These are phyloP conservation scores for Digitaria exilis DNA, from an alignment of 202 grass and related monocot species.

Conservation along the genomic window DNA sequence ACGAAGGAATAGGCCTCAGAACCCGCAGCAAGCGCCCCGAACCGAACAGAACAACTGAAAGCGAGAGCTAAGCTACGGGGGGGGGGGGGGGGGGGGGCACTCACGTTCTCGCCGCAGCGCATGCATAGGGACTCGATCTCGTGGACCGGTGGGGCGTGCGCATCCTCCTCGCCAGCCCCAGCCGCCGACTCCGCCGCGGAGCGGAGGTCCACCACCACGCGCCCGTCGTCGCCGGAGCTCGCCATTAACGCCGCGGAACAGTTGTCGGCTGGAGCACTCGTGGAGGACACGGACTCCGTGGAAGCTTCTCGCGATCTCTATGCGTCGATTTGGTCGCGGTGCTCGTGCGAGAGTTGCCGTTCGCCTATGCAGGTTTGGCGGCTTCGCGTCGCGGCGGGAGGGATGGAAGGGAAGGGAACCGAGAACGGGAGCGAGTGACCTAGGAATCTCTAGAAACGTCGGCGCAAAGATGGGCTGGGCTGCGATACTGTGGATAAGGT, in stretches of 20 bases:
- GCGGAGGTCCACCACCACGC: conserved; percentile 57
- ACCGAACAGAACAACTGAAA: not conserved
- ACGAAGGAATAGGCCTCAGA: not conserved
- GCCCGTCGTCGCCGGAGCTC: conserved; percentile 53
- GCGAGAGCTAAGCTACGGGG: not conserved
- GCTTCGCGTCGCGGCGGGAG: conserved; percentile 42
- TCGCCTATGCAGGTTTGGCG: not conserved
- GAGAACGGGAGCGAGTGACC: conserved; percentile 1
- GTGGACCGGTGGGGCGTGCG: conserved; percentile 60
- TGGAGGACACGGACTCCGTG: not conserved
- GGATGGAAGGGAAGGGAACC: not conserved
- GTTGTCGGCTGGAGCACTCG: not conserved
- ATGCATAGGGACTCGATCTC: conserved; percentile 95
- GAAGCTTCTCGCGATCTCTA: conserved; percentile 18
- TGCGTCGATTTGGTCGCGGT: not conserved
- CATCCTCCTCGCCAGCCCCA: conserved; percentile 30
- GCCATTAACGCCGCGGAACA: conserved; percentile 27
- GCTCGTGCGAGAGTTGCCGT: not conserved
- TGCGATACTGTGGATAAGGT: too few relatives aligned
- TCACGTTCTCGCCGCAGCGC: conserved; percentile 90
- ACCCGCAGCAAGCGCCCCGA: not conserved
- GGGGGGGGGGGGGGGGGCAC: too few relatives aligned
- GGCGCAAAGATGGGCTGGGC: not conserved
- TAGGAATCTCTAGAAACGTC: conserved; percentile 13
- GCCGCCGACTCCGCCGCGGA: conserved; percentile 67